Evolutionary conservation across 768 basidiomycete genomes (phyloP), one percentile per base, ranked within the genome.

Genomic region (Boletus reticuloceps): DNA sequence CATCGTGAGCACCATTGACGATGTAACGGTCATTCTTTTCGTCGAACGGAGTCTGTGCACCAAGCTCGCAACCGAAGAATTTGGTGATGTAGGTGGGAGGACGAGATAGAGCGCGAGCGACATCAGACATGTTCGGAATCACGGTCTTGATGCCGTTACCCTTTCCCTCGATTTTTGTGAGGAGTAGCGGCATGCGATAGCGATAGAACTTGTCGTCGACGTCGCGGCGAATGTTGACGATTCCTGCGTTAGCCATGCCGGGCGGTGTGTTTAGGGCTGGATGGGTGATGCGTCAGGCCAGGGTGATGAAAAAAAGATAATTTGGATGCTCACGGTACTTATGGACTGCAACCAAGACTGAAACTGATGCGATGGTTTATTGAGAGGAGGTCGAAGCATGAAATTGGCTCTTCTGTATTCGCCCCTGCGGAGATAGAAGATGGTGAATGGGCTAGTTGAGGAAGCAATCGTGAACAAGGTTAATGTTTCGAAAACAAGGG

Each of bases 111-210:
- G 97, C 94, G 60, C 93, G 88, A 46, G 96, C 93, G 61, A 99
- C 89, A 73, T 98, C 97, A 56, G 92, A 84, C 94, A 99, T 98
- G 76, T 99, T 99, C 19, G 95, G 95, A 51, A 98, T 77, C 68
- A 99, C 95, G 44, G 97, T 99, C 79, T 99, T 99, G 77, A 99
- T 98, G 66, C 97, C 97, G 72, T 99, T 99, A 57, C 97, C 97
- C 74, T 94, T 95, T 66, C 97, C 97, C 77, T 99, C 97, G 36
- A 98, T 94, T 79, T 98, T 98, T 59, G 90, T 96, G 60, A 84
- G 81, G 58, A 99, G 83, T 55, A 94, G 71, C 53, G 97, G 97
- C 97, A 99, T 99, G 61, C 93, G 90, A 82, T 94, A 94, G 63
- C 92, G 92, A 73, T 95, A 95, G 72, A 94, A 95, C 74, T 92